Percentiles rank a stretch among this genome's conserved stretches.
Evolutionary conservation across 2,329 filamentous ascomycete species (phyloP).

Genomic region (Curvularia lunata): DNA sequence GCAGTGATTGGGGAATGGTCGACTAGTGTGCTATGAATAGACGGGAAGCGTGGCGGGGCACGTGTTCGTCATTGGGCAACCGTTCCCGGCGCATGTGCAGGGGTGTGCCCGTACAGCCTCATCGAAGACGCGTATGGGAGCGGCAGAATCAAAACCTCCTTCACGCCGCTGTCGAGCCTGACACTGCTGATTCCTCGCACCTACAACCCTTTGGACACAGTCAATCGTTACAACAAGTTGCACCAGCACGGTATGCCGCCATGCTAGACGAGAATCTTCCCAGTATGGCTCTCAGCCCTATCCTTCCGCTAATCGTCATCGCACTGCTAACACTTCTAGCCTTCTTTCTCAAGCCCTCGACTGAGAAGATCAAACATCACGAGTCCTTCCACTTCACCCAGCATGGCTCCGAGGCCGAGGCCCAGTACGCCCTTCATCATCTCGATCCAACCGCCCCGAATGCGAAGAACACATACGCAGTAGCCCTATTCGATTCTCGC

Average conservation of each 20-base stretch:
- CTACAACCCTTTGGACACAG: slow-evolving; percentile 1
- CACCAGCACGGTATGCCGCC: slow-evolving; percentile 26
- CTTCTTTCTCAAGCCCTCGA: slow-evolving; percentile 65
- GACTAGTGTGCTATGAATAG: slow-evolving; percentile 17
- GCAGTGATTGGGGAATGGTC: slow-evolving; percentile 5
- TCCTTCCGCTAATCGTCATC: not conserved
- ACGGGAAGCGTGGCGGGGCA: slow-evolving; percentile 2
- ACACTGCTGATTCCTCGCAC: slow-evolving; percentile 2
- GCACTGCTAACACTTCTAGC: slow-evolving; percentile 50
- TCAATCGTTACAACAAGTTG: not conserved
- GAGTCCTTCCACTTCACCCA: slow-evolving; percentile 65
- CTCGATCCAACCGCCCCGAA: slow-evolving; percentile 72
- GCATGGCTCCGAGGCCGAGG: slow-evolving; percentile 78
- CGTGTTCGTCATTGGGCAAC: slow-evolving; percentile 18
- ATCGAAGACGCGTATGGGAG: slow-evolving; percentile 17
- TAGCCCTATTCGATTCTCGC: slow-evolving; percentile 82
- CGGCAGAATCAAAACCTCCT: slow-evolving; percentile 7
- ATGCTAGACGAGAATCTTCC: slow-evolving; percentile 98
- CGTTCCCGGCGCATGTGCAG: slow-evolving; percentile 17
- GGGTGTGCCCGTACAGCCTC: slow-evolving; percentile 18
- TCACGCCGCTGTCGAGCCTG: slow-evolving; percentile 6
- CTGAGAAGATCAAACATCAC: slow-evolving; percentile 59
- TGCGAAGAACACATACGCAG: slow-evolving; percentile 83
- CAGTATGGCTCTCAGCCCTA: slow-evolving; percentile 51
- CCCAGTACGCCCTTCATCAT: slow-evolving; percentile 81